Base-by-base conservation (phyloP, 306 rosid genomes). In the Sechiopsis laciniata region DNA sequence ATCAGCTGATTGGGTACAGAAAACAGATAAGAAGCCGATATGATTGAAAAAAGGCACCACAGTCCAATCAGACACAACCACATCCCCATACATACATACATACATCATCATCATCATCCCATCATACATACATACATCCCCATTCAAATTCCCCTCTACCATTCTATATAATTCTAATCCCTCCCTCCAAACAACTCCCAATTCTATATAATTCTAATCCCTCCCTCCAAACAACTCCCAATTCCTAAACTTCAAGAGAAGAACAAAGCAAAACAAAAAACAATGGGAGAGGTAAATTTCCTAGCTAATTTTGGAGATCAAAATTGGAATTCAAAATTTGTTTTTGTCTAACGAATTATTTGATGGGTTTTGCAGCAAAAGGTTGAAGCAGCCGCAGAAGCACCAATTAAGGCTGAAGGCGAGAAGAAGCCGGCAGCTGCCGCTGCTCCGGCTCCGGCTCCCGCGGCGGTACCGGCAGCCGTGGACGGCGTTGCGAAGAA, bases 361-460 rank as follows among this genome's bases (percentile, higher is more conserved):
- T 29, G 3, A 9, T 75, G 57, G 22, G 16, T 65, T 62, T n/a
- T 78, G 70, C 85, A 84, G 87, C 55, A 83, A 76, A 83, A 82
- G 32, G 89, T 69, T 6, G 74, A 76, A 10, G 77, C 59, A 7
- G 83, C 70, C 2, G 21, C 46, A 15, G 15, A 14, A 10, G 15
- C 59, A 3, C 4, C 71, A 7, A 62, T 83, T 5, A 88, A 84
- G 78, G 76, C 79, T 64, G 89, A 86, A 40, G 75, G 83, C 10
- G 90, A 83, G 75, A 93, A 93, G 86, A 93, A 90, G 76, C 55
- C 84, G 20, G 86, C 69, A 12, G 58, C 42, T 6, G n/a, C 52
- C 3, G 32, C 29, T 3, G 52, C 54, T 4, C 53, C 53, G 85
- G 52, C 54, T 4, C 53, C 53, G 85, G 52, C 54, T 1, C 53